Evolutionary conservation across 2,329 filamentous ascomycete genomes (phyloP).

Genomic region (Fusarium redolens): DNA sequence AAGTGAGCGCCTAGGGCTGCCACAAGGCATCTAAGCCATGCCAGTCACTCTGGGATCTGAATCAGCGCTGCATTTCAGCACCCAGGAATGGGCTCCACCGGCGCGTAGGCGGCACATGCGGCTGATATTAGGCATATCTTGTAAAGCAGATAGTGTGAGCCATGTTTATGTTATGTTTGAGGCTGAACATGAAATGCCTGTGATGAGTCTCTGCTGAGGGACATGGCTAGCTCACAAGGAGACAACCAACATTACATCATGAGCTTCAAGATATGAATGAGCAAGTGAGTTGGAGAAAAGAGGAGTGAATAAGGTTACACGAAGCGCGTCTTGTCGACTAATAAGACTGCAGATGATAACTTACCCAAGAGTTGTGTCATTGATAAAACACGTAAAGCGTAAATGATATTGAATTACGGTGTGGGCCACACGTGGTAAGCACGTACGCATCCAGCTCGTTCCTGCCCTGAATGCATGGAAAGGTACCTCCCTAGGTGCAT

Average conservation of each 20-base stretch:
- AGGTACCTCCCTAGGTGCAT: not conserved
- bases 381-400: constrained; percentile 17
- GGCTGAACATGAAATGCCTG: not conserved
- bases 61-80: constrained; percentile 19
- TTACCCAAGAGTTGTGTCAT: not conserved
- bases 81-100: constrained; percentile 37
- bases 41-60: constrained; percentile 14
- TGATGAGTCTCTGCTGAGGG: not conserved
- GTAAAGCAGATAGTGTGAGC: not conserved
- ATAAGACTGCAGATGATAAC: not conserved
- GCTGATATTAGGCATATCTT: constrained; percentile 23
- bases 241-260: not conserved
- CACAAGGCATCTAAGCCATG: constrained; percentile 35
- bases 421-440: constrained; percentile 27
- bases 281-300: constrained; percentile 8
- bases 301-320: not conserved
- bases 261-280: not conserved
- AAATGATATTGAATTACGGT: constrained; percentile 11
- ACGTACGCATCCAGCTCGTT: constrained; percentile 20
- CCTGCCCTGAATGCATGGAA: constrained; percentile 4
- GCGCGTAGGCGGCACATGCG: constrained; percentile 14
- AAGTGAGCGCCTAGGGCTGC: constrained; percentile 18
- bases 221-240: not conserved
- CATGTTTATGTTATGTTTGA: not conserved
- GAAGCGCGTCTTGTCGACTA: not conserved